These are phyloP conservation scores for Termitomyces sp. DNA, from an alignment of 768 basidiomycete genomes.

Conservation along the genomic window DNA sequence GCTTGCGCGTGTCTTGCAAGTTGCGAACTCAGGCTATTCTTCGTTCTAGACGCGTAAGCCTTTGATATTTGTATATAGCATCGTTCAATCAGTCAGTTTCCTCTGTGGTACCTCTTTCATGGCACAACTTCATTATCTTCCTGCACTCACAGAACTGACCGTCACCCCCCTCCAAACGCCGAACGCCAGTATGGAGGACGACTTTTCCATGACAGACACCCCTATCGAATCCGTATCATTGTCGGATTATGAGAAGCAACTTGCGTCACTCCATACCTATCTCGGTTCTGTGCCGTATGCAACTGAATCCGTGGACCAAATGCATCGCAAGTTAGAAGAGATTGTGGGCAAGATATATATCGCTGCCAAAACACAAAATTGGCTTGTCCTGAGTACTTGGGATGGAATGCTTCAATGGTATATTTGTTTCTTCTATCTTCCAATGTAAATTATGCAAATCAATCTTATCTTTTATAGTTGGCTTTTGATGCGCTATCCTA, in stretches of 20 bases:
- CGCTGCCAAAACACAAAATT: conserved; percentile 71
- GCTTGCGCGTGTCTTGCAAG: conserved; percentile 13
- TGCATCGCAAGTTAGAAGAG: conserved; percentile 63
- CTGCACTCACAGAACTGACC: conserved; percentile 1
- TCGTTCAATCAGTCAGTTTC: conserved; percentile 7
- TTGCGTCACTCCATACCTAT: conserved; percentile 58
- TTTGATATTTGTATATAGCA: conserved; percentile 2
- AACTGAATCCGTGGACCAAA: conserved; percentile 65
- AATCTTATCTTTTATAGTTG: conserved; percentile 42
- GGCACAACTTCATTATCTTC: neutral
- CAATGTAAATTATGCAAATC: neutral
- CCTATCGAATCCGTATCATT: conserved; percentile 32
- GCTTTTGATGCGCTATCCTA: conserved; percentile 78
- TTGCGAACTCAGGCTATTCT: neutral
- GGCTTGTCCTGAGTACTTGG: conserved; percentile 71
- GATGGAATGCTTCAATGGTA: conserved; percentile 78
- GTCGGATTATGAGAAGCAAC: conserved; percentile 52
- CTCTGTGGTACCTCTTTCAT: conserved; percentile 2
- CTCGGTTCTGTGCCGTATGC: conserved; percentile 66
- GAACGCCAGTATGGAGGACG: conserved; percentile 48
- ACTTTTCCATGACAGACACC: conserved; percentile 39
- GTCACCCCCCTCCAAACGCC: conserved; percentile 1
- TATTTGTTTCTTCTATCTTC: conserved; percentile 13
- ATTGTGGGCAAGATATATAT: conserved; percentile 67
- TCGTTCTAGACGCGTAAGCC: conserved; percentile 12